Evolutionary conservation across 768 basidiomycete genomes (phyloP), one percentile per base, ranked within the genome.

Genomic region (Rhodotorula diobovata): DNA sequence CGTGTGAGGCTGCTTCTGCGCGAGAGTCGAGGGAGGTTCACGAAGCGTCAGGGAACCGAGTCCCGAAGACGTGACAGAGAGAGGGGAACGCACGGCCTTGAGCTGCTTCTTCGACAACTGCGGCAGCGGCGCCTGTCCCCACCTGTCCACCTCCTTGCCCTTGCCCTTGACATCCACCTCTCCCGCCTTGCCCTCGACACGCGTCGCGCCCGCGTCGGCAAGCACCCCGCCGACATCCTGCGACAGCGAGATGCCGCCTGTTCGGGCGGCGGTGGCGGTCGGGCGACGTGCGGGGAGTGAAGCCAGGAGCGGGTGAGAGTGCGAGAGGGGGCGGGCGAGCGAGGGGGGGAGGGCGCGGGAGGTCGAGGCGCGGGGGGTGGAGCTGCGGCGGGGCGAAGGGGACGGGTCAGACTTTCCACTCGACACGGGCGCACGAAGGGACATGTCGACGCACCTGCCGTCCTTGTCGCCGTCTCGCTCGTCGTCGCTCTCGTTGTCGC

Each of bases 1-100:
- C 1, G 90, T 93, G 76, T 85, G 84, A 39, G 84, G 85, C 78
- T 85, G 87, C 56, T 88, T 78, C 91, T 93, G 59, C 35, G 2
- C 25, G 28, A 4, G 25, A 2, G n/a, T 15, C 28, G 66, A 35
- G 45, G 16, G 10, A 63, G n/a, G 9, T 34, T 57, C 21, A n/a
- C 10, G 68, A 25, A 4, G 34, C 39, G 23, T 28, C 37, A 21
- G 50, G 45, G 20, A 45, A 57, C 18, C 46, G 9, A 35, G 28
- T 21, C 43, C 41, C 34, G 57, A 30, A 35, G 10, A 34, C 50
- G 43, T 41, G 34, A 37, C 20, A 15, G 20, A n/a, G n/a, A 39
- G 1, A 18, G 60, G 16, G 54, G n/a, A n/a, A 77, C 84, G 56
- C 75, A 90, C 90, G 73, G 86, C 87, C 80, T 88, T 90, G 80